These are phyloP conservation scores for Stachybotrys chlorohalonatus DNA, from an alignment of 2,329 filamentous ascomycete species.

Conservation along the genomic window DNA sequence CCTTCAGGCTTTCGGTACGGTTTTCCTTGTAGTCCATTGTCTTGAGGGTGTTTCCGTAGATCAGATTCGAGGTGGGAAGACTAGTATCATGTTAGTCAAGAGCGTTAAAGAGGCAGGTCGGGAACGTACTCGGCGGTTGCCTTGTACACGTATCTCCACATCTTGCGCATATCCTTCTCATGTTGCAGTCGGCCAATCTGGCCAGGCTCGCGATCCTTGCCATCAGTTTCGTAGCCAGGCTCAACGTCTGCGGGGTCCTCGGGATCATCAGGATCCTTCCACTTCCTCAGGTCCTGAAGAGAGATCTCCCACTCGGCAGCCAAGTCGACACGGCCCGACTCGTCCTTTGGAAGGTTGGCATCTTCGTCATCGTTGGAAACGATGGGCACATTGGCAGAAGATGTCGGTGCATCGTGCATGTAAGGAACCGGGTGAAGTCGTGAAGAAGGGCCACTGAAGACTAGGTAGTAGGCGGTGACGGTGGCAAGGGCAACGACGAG, in stretches of 20 bases:
- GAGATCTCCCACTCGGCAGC: constrained; percentile 21
- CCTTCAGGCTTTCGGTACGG: constrained; percentile 19
- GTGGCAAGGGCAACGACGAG: constrained; percentile 29
- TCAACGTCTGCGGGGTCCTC: constrained; percentile 25
- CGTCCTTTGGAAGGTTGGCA: constrained; percentile 5
- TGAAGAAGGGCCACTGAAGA: constrained; percentile 26
- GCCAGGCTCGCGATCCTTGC: constrained; percentile 20
- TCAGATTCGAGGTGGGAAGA: constrained; percentile 35
- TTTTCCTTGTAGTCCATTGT: constrained; percentile 32
- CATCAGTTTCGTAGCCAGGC: constrained; percentile 26
- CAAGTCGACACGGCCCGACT: not conserved
- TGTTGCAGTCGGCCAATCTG: constrained; percentile 23
- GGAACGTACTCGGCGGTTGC: constrained; percentile 29
- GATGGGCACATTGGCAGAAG: constrained; percentile 4
- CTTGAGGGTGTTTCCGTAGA: constrained; percentile 49
- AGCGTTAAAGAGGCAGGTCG: constrained; percentile 1
- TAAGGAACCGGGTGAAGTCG: constrained; percentile 26
- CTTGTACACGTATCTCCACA: constrained; percentile 30
- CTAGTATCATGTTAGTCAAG: constrained; percentile 17
- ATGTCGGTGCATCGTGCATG: constrained; percentile 4
- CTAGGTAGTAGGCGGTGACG: constrained; percentile 32
- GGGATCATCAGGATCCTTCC: constrained; percentile 23
- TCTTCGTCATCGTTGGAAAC: constrained; percentile 1
- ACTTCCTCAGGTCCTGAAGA: constrained; percentile 24
- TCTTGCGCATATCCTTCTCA: constrained; percentile 33